Evolutionary conservation across 1,284 basidiomycete species (phyloP).

Genomic region (Sporisorium graminicola): DNA sequence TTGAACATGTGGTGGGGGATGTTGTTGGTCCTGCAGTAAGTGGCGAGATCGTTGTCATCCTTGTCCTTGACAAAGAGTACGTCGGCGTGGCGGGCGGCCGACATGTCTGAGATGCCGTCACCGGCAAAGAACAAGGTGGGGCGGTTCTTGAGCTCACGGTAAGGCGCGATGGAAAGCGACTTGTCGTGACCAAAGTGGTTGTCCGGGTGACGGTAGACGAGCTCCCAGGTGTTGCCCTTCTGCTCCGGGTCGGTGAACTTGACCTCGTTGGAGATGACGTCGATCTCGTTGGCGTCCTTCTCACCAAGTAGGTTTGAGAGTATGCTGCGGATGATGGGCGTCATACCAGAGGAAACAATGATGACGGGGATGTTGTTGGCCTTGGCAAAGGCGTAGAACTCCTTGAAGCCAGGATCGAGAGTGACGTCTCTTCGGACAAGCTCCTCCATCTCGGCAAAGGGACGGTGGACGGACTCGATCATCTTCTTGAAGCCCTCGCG

Average conservation of each 20-base stretch:
- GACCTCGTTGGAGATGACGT: constrained; percentile 69
- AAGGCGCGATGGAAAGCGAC: constrained; percentile 65
- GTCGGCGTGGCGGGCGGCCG: constrained; percentile 68
- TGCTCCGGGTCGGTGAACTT: constrained; percentile 67
- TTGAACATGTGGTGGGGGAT: constrained; percentile 67
- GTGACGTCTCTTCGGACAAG: constrained; percentile 65
- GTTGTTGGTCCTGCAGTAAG: constrained; percentile 64
- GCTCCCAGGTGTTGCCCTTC: constrained; percentile 65
- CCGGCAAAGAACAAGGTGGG: constrained; percentile 69
- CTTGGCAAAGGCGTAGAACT: constrained; percentile 68
- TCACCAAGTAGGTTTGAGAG: constrained; percentile 68
- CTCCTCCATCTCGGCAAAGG: constrained; percentile 66
- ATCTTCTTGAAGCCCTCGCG: constrained; percentile 68
- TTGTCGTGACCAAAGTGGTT: constrained; percentile 69
- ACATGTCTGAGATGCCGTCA: constrained; percentile 70
- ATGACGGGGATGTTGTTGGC: constrained; percentile 67
- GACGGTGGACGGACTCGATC: constrained; percentile 65
- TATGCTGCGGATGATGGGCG: constrained; percentile 67
- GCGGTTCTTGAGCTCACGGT: constrained; percentile 64
- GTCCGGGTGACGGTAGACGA: constrained; percentile 68
- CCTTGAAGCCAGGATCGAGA: constrained; percentile 69
- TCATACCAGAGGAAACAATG: constrained; percentile 68
- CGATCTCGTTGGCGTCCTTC: constrained; percentile 67
- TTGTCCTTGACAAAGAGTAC: constrained; percentile 69
- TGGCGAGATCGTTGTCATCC: constrained; percentile 68